Base-by-base conservation (phyloP, 768 basidiomycete genomes). In the Phylloporus arenicola region DNA sequence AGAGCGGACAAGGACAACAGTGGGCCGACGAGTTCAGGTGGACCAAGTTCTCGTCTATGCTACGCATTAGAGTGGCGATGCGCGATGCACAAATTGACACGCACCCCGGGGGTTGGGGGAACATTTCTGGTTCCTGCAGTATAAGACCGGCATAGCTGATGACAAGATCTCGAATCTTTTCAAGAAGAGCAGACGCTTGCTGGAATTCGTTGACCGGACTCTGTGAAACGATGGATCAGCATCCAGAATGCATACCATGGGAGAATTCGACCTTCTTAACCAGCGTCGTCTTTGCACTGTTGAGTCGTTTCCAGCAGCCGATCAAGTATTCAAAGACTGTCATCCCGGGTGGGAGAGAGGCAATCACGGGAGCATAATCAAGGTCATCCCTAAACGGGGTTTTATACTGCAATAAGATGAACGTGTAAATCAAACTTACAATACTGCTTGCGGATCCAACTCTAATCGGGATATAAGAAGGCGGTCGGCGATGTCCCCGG, bases 71-170 rank as follows among this genome's bases (percentile, higher is more conserved):
- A 43, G 19, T 13, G 43, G 22, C 33, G 19, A n/a, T 22, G 29
- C 14, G 20, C 39, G 29, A 34, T 33, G 13, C 30, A 45, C 19
- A 16, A 7, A 16, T 30, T 43, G 19, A 42, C 22, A 72, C 79
- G 52, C 67, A 89, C 92, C 81, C 78, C 47, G 68, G 48, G 10
- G 93, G 94, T 57, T 96, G 91, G 43, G 92, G 88, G 57, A 99
- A 98, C 86, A 97, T 94, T 34, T 83, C 84, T 1, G 94, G 89
- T 52, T 94, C 93, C 69, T 94, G 92, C 10, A 99, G 72, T 20
- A 80, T 87, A 43, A 97, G 76, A 6, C 93, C 94, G 11, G 85
- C 81, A 70, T 96, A 96, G 50, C 86, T 91, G 56, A 98, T 81
- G 44, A 97, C 68, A 14, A 96, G 75, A 50, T 86, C 79, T n/a